Evolutionary conservation across 2,329 filamentous ascomycete genomes (phyloP).

Genomic region (Hirsutella minnesotensis): DNA sequence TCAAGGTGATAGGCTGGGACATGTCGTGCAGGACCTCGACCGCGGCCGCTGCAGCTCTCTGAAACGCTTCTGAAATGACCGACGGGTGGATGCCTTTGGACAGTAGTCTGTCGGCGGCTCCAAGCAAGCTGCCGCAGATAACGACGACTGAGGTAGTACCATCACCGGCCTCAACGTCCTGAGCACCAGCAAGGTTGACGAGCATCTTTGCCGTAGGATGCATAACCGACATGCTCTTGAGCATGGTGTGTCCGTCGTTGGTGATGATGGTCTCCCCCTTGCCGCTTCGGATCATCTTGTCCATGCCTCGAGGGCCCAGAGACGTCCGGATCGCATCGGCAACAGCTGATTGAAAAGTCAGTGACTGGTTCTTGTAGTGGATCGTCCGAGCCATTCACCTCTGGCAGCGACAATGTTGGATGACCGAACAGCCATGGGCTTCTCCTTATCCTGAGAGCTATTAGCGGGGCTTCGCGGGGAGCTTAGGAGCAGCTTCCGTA

Average conservation of each 20-base stretch:
- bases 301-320: constrained; percentile 91
- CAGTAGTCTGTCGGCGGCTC: constrained; percentile 83
- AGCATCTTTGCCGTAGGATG: constrained; percentile 99
- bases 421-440: constrained; percentile 92
- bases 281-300: constrained; percentile 97
- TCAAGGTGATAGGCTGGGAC: constrained; percentile 84
- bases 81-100: constrained; percentile 94
- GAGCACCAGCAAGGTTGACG: constrained; percentile 89
- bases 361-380: neutral
- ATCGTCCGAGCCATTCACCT: constrained; percentile 43
- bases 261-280: constrained; percentile 98
- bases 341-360: constrained; percentile 51
- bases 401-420: constrained; percentile 95
- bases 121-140: constrained; percentile 88
- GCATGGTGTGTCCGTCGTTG: constrained; percentile 98
- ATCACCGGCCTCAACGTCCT: constrained; percentile 97
- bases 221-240: constrained; percentile 98
- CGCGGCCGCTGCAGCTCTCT: constrained; percentile 79
- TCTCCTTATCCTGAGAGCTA: constrained; percentile 67
- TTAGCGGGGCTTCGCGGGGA: constrained; percentile 26
- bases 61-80: constrained; percentile 94
- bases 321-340: constrained; percentile 96
- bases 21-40: constrained; percentile 89
- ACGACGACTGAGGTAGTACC: constrained; percentile 97
- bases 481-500: constrained; percentile 23